These are phyloP conservation scores for Chlorella sp. DNA, from an alignment of 139 green algal genomes.

Conservation along the genomic window DNA sequence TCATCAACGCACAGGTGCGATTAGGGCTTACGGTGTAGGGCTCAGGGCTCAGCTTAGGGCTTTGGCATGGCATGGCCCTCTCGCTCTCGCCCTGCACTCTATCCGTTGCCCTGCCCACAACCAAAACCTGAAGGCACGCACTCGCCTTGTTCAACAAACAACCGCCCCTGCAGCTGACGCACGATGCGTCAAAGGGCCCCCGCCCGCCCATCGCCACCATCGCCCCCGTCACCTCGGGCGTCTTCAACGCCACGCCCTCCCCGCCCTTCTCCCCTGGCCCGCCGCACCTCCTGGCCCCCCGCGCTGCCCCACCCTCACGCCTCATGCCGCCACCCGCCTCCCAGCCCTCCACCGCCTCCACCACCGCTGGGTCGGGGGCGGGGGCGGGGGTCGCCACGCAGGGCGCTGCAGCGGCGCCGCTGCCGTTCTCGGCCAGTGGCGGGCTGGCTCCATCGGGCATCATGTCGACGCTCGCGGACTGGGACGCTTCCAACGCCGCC, in stretches of 20 bases:
- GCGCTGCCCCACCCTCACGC: too few relatives aligned
- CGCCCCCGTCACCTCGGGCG: too few relatives aligned
- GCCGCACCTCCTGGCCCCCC: too few relatives aligned
- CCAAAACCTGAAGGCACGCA: too few relatives aligned
- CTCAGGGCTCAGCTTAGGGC: too few relatives aligned
- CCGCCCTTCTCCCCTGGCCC: background rate
- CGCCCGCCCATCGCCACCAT: background rate
- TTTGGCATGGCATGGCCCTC: too few relatives aligned
- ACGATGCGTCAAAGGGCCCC: background rate
- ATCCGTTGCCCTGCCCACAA: too few relatives aligned
- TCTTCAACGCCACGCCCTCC: background rate
- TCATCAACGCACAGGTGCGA: conserved; percentile 54
- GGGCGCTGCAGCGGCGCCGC: background rate
- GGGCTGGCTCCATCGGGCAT: background rate
- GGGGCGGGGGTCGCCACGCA: too few relatives aligned
- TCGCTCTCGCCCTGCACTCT: too few relatives aligned
- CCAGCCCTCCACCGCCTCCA: background rate
- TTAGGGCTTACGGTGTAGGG: too few relatives aligned
- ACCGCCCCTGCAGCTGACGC: background rate
- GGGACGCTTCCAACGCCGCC: background rate
- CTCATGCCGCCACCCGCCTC: background rate
- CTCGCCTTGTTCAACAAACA: too few relatives aligned
- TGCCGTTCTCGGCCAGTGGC: background rate
- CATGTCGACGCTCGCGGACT: background rate
- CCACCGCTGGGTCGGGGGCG: background rate